Base-by-base conservation (phyloP, 169 alveolate species). In the Plasmodium cynomolgi region DNA sequence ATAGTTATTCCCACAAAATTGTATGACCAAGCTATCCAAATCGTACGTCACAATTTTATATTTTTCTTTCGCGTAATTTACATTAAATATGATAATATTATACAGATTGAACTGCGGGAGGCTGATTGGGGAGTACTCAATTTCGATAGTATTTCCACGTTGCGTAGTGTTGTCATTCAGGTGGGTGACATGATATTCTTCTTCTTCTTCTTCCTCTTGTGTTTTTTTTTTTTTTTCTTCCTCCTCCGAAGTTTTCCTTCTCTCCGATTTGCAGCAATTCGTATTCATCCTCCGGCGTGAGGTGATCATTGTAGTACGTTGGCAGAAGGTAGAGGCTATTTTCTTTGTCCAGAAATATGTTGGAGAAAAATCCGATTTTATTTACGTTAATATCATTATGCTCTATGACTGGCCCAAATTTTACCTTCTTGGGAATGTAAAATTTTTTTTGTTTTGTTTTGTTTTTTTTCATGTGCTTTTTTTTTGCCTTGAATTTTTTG, bases 401-500 rank as follows among this genome's bases (percentile, higher is more conserved):
- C 62, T 85, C 93, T 50, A 85, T 68, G 5, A 85, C 58, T 5
- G 93, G 93, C 0, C 93, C 93, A 26, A 85, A 85, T 4, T 44
- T 74, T 2, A 85, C 56, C 15, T 26, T 41, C 26, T 75, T 85
- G 17, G 93, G 93, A 85, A 85, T 85, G 62, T 85, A 77, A 9
- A 68, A 85, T 0, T 6, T 50, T 39, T 71, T 71, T 23, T n/a
- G 23, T 41, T 7, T 31, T 33, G 9, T 75, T 26, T 85, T 31
- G 9, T 84, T 33, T 6, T n/a, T 11, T 85, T 37, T 15, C 15
- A 9, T 58, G 23, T 13, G 73, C 7, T 17, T 81, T 71, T 72
- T 33, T 15, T 84, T 15, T 29, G 41, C 41, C 15, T 3, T 50
- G 11, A 29, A 44, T 20, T 39, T 26, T 47, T 81, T 23, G n/a